Base-by-base conservation (phyloP, 768 basidiomycete genomes). In the Boletus fagicola region DNA sequence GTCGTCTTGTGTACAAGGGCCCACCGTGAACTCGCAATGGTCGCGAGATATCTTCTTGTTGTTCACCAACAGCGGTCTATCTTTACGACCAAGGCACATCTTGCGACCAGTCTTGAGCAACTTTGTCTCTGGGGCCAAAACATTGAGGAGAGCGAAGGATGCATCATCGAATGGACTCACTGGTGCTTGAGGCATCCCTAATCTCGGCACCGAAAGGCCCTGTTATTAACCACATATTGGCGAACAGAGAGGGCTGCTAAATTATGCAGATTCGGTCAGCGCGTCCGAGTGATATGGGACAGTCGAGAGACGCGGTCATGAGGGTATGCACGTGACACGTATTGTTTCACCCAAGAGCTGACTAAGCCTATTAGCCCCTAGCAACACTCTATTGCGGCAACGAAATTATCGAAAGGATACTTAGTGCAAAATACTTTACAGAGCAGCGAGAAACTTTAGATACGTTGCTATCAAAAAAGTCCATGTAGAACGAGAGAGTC, bases 41-140 rank as follows among this genome's bases (percentile, higher is more conserved):
- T 81, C 74, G 30, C 78, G 76, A 0, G 89, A 91, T 46, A 92
- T 77, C 66, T 83, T 86, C 65, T 84, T 84, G 72, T 77, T 78
- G 57, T 79, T 80, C 46, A 91, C 72, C 5, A 77, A 30, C 2
- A 92, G 72, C 0, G 75, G 74, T 43, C 72, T 70, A 1, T 77
- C 81, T 69, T 82, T 86, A 42, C 90, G 77, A 16, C 88, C 87
- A 1, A 91, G 61, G 0, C 63, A 38, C 55, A 88, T 85, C 13
- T 74, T 75, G 38, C 70, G 77, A 16, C 80, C 80, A 2, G 86
- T 76, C 67, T 86, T 89, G 44, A 92, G 74, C 22, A 90, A 69
- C 65, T 89, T 90, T 15, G 66, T 70, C 63, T 75, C 79, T 82
- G 59, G 2, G 12, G 5, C n/a, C 39, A 39, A 54, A 39, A n/a